Conservation (phyloP, 305 asterid genomes). For the Euphrasia arctica region DNA sequence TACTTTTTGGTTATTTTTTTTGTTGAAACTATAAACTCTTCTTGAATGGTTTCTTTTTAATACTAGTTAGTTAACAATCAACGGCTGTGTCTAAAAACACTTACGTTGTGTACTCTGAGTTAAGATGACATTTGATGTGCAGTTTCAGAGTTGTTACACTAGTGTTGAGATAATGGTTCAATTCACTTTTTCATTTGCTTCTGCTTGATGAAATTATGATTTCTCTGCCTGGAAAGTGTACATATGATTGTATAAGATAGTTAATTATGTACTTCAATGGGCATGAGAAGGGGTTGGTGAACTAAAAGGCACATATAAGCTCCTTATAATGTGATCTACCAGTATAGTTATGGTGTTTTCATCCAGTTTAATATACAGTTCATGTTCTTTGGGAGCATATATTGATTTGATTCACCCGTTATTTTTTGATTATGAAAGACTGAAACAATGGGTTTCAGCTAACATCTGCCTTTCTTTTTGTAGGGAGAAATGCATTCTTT, state of each 20-base stretch:
- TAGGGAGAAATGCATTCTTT: constrained; percentile 43
- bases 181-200: constrained; percentile 4
- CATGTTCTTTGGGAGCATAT: constrained; percentile 12
- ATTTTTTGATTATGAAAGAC: constrained; percentile 4
- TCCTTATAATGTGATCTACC: neutral
- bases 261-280: constrained; percentile 6
- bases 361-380: constrained; percentile 13
- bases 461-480: constrained; percentile 28
- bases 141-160: constrained; percentile 1
- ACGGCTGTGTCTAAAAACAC: neutral
- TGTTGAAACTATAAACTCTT: neutral
- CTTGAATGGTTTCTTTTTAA: too few relatives aligned
- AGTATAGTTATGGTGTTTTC: constrained; percentile 14
- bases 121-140: neutral
- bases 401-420: neutral
- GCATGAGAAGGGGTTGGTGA: constrained; percentile 12
- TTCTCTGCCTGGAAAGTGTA: constrained; percentile 14
- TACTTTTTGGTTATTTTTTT: neutral
- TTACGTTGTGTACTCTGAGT: neutral
- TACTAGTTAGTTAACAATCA: constrained; percentile 5
- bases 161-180: constrained; percentile 4
- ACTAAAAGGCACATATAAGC: neutral
- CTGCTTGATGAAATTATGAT: constrained; percentile 1
- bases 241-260: neutral
- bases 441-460: constrained; percentile 20